Conservation (phyloP, 1,284 basidiomycete species). For the Naganishia liquefaciens region DNA sequence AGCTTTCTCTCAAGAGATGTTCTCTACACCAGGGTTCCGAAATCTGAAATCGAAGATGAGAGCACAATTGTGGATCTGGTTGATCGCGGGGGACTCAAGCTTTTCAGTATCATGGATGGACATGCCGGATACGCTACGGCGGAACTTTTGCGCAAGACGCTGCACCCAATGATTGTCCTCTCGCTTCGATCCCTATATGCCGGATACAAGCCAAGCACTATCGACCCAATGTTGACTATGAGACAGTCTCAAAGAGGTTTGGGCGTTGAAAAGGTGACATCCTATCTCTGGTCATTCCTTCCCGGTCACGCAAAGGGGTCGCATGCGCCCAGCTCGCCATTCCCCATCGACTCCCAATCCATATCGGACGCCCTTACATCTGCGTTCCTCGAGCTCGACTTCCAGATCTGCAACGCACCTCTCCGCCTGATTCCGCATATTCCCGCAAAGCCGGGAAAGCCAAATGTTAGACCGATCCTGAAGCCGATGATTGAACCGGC, state of each 20-base stretch:
- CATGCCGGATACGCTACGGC: constrained; percentile 85
- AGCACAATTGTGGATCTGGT: constrained; percentile 35
- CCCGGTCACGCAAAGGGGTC: constrained; percentile 31
- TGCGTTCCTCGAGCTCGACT: constrained; percentile 56
- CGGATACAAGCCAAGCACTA: constrained; percentile 43
- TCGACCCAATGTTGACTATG: constrained; percentile 30
- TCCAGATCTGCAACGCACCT: constrained; percentile 58
- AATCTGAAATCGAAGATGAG: constrained; percentile 17
- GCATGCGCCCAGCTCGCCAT: constrained; percentile 7
- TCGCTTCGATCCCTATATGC: constrained; percentile 64
- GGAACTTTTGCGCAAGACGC: constrained; percentile 74
- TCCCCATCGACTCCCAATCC: constrained; percentile 16
- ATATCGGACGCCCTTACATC: constrained; percentile 28
- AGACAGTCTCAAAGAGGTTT: constrained; percentile 30
- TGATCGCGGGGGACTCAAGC: constrained; percentile 67
- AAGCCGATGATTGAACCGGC: constrained; percentile 74
- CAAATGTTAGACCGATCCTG: constrained; percentile 58
- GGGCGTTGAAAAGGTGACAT: constrained; percentile 36
- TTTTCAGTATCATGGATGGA: constrained; percentile 90
- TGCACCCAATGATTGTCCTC: constrained; percentile 82
- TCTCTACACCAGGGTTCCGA: constrained; percentile 20
- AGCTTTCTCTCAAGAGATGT: constrained; percentile 64
- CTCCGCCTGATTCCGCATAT: constrained; percentile 55
- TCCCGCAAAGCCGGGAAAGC: constrained; percentile 44
- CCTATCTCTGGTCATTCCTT: constrained; percentile 39